Evolutionary conservation across 108 stramenopile species (phyloP).

Genomic region (Chaetoceros tenuissimus): DNA sequence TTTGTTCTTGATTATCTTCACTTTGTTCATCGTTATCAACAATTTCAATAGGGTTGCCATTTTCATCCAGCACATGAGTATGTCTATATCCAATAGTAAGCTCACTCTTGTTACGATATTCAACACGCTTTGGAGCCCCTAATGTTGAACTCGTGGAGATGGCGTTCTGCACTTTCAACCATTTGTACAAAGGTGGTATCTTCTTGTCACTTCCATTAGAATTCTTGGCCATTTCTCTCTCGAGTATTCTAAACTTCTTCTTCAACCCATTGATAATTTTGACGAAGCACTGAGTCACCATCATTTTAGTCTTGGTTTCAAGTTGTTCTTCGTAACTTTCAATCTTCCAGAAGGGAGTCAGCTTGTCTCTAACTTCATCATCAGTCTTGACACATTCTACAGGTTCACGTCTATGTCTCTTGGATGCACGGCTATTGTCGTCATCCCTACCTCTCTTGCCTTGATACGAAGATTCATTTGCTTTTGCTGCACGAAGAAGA

Average conservation of each 20-base stretch:
- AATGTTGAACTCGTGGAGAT: constrained; percentile 41
- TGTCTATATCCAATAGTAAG: constrained; percentile 72
- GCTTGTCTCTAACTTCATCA: constrained; percentile 53
- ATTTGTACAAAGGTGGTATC: constrained; percentile 26
- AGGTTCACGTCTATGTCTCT: neutral
- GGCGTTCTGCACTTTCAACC: constrained; percentile 34
- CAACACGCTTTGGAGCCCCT: constrained; percentile 32
- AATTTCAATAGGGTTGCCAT: neutral
- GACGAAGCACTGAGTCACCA: constrained; percentile 54
- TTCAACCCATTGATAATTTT: constrained; percentile 61
- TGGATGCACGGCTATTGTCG: constrained; percentile 1
- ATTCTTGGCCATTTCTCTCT: constrained; percentile 34
- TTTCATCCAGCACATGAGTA: neutral
- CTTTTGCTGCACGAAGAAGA: constrained; percentile 22
- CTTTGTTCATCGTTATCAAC: neutral
- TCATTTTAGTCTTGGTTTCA: constrained; percentile 37
- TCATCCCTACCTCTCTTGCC: constrained; percentile 4
- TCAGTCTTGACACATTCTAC: constrained; percentile 8
- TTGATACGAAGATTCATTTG: constrained; percentile 13
- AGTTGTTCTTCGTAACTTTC: constrained; percentile 43
- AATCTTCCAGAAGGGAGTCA: constrained; percentile 51
- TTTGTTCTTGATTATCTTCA: constrained; percentile 1
- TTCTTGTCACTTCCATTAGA: constrained; percentile 32
- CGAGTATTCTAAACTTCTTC: constrained; percentile 26
- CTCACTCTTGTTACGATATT: constrained; percentile 88